Percentiles rank a stretch among this genome's conserved stretches.
Evolutionary conservation across 768 basidiomycete genomes (phyloP).

Genomic region (Mycena epipterygia): DNA sequence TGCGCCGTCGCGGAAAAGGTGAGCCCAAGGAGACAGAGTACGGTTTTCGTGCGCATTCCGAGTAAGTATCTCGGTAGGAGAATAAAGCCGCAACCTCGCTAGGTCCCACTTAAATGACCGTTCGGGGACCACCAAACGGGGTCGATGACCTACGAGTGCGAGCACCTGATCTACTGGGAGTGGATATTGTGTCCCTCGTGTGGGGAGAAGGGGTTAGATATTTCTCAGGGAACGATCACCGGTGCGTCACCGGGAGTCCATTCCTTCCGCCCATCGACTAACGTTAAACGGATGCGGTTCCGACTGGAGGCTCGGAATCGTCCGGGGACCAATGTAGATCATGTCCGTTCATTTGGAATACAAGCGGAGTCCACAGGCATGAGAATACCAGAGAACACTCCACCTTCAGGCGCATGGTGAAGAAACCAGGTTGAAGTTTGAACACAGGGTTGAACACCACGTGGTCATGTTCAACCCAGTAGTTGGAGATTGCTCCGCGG

Average conservation of each 20-base stretch:
- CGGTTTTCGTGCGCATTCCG: conserved; percentile 30
- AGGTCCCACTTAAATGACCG: conserved; percentile 5
- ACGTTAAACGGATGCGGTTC: not conserved
- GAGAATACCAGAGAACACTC: no score
- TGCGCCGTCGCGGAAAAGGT: conserved; percentile 45
- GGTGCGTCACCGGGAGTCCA: conserved; percentile 1
- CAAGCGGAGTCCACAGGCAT: no score
- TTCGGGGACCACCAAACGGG: not conserved
- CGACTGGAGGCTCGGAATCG: not conserved
- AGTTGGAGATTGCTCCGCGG: not conserved
- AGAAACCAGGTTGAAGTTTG: no score
- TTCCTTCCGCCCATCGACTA: no score
- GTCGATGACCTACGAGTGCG: not conserved
- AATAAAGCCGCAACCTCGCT: not conserved
- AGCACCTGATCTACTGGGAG: conserved; percentile 9
- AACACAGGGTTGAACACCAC: not conserved
- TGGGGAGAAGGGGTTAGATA: not conserved
- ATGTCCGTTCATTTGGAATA: no score
- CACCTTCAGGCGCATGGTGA: no score
- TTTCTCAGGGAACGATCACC: conserved; percentile 24
- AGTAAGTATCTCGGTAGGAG: not conserved
- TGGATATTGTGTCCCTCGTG: not conserved
- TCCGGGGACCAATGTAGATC: no score
- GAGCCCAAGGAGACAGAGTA: conserved; percentile 30
- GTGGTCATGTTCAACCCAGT: not conserved